Conservation (phyloP, 2,329 filamentous ascomycete species). For the Lasiodiplodia gonubiensis region DNA sequence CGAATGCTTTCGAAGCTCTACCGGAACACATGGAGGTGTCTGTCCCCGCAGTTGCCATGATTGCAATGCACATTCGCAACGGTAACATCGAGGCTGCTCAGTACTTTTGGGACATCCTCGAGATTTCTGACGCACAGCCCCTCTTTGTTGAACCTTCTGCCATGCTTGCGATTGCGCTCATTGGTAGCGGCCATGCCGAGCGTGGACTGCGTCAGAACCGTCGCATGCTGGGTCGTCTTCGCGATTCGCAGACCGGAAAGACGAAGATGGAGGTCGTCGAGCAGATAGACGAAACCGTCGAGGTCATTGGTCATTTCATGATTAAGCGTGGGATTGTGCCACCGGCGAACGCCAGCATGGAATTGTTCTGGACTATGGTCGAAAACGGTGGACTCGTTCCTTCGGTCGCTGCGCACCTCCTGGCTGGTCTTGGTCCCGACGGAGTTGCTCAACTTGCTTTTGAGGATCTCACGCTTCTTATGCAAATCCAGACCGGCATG, state of each 20-base stretch:
- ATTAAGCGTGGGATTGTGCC: conserved; percentile 58
- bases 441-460: conserved; percentile 62
- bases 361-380: conserved; percentile 67
- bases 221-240: conserved; percentile 85
- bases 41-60: conserved; percentile 74
- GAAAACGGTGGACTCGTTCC: conserved; percentile 68
- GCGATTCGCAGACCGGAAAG: conserved; percentile 61
- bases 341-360: conserved; percentile 61
- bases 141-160: conserved; percentile 84
- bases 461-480: conserved; percentile 62
- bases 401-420: conserved; percentile 64
- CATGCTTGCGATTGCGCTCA: conserved; percentile 88
- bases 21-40: conserved; percentile 51
- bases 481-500: conserved; percentile 64
- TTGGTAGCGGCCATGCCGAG: conserved; percentile 82
- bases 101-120: conserved; percentile 79
- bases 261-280: conserved; percentile 66
- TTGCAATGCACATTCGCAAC: conserved; percentile 83
- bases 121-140: conserved; percentile 64
- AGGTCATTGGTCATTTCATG: conserved; percentile 68
- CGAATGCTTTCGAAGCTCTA: conserved; percentile 59
- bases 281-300: conserved; percentile 85
- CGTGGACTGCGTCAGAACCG: conserved; percentile 81
- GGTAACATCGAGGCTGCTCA: conserved; percentile 79
- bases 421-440: conserved; percentile 65